Percentiles rank a stretch among this genome's conserved stretches.
Evolutionary conservation across 2,329 filamentous ascomycete species (phyloP).

Genomic region (Epichloe typhina): DNA sequence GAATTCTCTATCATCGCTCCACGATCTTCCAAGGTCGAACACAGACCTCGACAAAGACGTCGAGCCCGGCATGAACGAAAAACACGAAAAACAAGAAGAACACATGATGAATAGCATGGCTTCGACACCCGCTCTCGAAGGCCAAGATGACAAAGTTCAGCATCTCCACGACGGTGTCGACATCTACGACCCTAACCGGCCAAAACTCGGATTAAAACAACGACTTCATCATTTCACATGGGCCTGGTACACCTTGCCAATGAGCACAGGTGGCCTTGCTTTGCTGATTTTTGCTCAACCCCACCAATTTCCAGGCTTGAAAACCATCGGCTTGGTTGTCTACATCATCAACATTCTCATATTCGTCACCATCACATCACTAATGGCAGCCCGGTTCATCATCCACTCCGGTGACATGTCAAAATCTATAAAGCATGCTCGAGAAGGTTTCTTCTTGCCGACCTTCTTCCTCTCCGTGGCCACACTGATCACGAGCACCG

Average conservation of each 20-base stretch:
- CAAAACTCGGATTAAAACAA: conserved; percentile 26
- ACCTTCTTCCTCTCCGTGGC: conserved; percentile 58
- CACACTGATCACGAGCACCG: conserved; percentile 53
- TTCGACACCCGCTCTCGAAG: conserved; percentile 2
- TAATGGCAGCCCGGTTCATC: conserved; percentile 48
- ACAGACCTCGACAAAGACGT: neutral
- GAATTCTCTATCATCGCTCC: neutral
- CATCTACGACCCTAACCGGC: conserved; percentile 11
- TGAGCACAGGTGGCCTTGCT: conserved; percentile 61
- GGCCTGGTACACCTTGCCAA: conserved; percentile 64
- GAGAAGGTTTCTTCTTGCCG: conserved; percentile 60
- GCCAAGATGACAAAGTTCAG: neutral
- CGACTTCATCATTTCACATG: conserved; percentile 49
- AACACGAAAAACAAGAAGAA: neutral
- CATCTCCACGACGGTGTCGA: conserved; percentile 5
- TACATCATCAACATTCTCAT: conserved; percentile 56
- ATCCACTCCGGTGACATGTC: conserved; percentile 41
- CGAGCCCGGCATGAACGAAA: neutral
- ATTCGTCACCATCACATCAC: conserved; percentile 41
- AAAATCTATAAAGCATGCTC: conserved; percentile 45
- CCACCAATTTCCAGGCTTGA: conserved; percentile 48
- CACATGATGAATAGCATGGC: neutral
- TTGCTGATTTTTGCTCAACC: conserved; percentile 51
- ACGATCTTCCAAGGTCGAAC: neutral
- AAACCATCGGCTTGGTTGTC: conserved; percentile 50